Evolutionary conservation across 169 alveolate genomes (phyloP).

Genomic region (Cryptosporidium baileyi): DNA sequence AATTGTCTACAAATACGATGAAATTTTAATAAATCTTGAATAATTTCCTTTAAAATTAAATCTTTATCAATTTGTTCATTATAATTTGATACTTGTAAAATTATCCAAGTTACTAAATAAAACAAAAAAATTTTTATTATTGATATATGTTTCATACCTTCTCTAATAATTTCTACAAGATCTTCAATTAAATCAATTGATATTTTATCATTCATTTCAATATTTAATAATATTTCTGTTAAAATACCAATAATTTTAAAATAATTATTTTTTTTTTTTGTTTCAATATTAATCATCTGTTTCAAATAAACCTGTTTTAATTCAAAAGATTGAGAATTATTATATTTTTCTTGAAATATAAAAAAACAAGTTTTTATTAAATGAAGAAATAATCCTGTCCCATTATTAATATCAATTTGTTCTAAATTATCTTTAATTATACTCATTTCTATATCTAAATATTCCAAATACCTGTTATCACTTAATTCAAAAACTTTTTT

Average conservation of each 20-base stretch:
- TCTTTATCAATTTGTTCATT: background rate
- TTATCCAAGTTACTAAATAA: slow-evolving; percentile 48
- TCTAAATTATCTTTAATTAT: background rate
- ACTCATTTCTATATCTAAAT: background rate
- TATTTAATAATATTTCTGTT: background rate
- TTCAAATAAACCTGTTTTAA: background rate
- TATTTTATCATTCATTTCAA: background rate
- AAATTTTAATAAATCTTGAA: background rate
- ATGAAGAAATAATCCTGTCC: background rate
- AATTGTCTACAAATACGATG: slow-evolving; percentile 48
- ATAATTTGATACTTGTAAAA: background rate
- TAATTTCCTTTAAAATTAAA: background rate
- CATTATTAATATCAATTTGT: slow-evolving; percentile 13
- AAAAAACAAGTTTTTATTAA: slow-evolving; percentile 27
- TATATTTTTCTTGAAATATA: background rate
- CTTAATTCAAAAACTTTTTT: background rate
- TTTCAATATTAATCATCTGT: background rate
- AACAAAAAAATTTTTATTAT: background rate
- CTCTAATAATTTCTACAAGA: background rate
- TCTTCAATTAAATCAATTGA: background rate
- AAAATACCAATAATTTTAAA: background rate
- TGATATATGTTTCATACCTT: slow-evolving; percentile 47
- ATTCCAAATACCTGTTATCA: background rate
- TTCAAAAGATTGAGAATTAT: background rate
- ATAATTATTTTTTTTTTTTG: slow-evolving; percentile 21